A percentile compares a stretch with the other conserved stretches of the same genome.
Evolutionary conservation across 805 yeast species (phyloP).

Genomic region (Zygoascus biomembranicola): DNA sequence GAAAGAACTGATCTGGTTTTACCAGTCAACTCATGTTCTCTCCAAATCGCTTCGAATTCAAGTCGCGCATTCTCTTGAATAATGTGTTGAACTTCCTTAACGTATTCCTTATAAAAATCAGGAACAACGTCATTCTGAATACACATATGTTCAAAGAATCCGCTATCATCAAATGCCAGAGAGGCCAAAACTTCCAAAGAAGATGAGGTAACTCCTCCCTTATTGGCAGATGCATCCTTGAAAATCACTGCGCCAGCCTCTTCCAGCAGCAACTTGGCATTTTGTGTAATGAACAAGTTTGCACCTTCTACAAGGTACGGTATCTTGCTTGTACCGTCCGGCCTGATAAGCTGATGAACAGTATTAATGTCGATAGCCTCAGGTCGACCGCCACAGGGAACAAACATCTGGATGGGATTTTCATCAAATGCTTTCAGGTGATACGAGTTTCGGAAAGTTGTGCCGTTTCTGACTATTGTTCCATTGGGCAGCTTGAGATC

Average conservation of each 20-base stretch:
- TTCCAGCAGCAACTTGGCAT: constrained; percentile 82
- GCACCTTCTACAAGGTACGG: constrained; percentile 97
- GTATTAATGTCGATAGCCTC: constrained; percentile 86
- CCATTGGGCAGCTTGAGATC: constrained; percentile 77
- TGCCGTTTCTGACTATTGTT: constrained; percentile 66
- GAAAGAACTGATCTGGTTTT: constrained; percentile 55
- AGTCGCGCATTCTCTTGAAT: constrained; percentile 69
- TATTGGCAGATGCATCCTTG: constrained; percentile 95
- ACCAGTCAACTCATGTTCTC: constrained; percentile 55
- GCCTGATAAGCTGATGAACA: constrained; percentile 63
- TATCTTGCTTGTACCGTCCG: constrained; percentile 66
- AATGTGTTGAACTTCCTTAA: constrained; percentile 68
- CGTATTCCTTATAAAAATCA: constrained; percentile 73
- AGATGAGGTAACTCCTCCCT: constrained; percentile 98
- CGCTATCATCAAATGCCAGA: constrained; percentile 77
- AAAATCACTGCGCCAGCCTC: constrained; percentile 77
- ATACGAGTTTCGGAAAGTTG: constrained; percentile 82
- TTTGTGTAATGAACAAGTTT: constrained; percentile 87
- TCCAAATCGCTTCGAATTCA: constrained; percentile 86
- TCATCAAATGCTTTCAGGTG: constrained; percentile 54
- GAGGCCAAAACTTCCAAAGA: constrained; percentile 94
- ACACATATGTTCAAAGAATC: constrained; percentile 75
- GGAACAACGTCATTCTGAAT: constrained; percentile 47
- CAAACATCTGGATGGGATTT: constrained; percentile 70
- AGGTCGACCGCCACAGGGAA: constrained; percentile 99